Evolutionary conservation across 495 filamentous ascomycete genomes (phyloP).

Genomic region (Darksidea phi): DNA sequence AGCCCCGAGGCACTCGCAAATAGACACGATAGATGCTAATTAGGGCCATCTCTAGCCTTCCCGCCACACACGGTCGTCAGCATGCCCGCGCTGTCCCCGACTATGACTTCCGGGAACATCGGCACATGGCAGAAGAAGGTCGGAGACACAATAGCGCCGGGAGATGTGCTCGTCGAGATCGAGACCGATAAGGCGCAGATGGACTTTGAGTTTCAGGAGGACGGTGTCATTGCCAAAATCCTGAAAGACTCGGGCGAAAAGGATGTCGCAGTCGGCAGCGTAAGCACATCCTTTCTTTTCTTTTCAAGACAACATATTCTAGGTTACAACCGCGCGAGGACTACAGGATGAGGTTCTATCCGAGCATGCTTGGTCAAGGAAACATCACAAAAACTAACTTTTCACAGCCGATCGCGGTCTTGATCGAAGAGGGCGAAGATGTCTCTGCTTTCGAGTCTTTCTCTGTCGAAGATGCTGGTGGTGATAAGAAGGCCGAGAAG

Average conservation of each 20-base stretch:
- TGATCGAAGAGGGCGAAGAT: constrained; percentile 88
- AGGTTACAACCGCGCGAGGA: not conserved
- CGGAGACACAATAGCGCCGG: constrained; percentile 82
- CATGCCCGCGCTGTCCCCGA: constrained; percentile 98
- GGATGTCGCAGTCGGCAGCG: constrained; percentile 91
- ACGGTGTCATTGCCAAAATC: constrained; percentile 93
- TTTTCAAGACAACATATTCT: not conserved
- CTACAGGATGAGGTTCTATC: too few relatives aligned
- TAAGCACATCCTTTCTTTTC: constrained; percentile 45
- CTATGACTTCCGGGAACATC: constrained; percentile 96
- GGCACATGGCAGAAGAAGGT: constrained; percentile 97
- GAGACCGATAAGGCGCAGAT: constrained; percentile 99
- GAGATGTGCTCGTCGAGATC: constrained; percentile 98
- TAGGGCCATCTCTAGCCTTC: constrained; percentile 59
- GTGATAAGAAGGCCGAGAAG: constrained; percentile 63
- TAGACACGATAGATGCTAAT: constrained; percentile 32
- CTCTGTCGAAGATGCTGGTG: constrained; percentile 84
- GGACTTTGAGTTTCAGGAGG: constrained; percentile 99
- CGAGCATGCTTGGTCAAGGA: not conserved
- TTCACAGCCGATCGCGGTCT: constrained; percentile 84
- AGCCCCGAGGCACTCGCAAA: not conserved
- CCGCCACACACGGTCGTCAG: constrained; percentile 91
- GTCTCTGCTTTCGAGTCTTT: constrained; percentile 84
- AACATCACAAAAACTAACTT: constrained; percentile 42
- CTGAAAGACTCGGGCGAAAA: constrained; percentile 92